Evolutionary conservation across 345 rosid species (phyloP).

Genomic region (Hibiscus syriacus): DNA sequence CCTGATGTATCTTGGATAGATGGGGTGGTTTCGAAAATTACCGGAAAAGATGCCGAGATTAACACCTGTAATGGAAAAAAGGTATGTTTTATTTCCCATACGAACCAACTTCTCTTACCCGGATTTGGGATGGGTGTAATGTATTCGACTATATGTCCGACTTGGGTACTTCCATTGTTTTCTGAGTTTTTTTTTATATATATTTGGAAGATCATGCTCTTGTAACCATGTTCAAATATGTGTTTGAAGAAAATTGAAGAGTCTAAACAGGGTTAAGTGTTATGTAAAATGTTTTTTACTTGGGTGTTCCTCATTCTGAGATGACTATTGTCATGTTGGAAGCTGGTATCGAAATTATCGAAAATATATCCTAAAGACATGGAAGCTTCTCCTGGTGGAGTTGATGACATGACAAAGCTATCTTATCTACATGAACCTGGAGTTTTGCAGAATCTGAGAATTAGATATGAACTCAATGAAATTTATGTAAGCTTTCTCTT

Average conservation of each 20-base stretch:
- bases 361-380: constrained; percentile 75
- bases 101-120: neutral
- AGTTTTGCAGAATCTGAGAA: constrained; percentile 70
- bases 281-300: neutral
- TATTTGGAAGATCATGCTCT: neutral
- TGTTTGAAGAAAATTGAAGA: neutral
- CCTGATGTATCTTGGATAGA: constrained; percentile 65
- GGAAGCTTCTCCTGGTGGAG: constrained; percentile 93
- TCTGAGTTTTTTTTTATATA: neutral
- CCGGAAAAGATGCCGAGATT: constrained; percentile 48
- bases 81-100: constrained; percentile 25
- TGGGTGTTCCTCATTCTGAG: neutral
- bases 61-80: constrained; percentile 50
- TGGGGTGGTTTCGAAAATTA: constrained; percentile 65
- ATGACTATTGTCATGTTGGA: neutral
- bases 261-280: neutral
- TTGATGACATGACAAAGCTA: constrained; percentile 96
- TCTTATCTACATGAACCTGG: constrained; percentile 96
- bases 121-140: neutral
- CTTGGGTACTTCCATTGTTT: neutral
- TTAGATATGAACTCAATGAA: constrained; percentile 85
- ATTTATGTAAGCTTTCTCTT: constrained; percentile 55
- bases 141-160: neutral
- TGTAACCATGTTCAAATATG: neutral
- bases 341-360: no score